These are phyloP conservation scores for Phaeoacremonium minimum DNA, from an alignment of 2,329 filamentous ascomycete genomes.

Conservation along the genomic window DNA sequence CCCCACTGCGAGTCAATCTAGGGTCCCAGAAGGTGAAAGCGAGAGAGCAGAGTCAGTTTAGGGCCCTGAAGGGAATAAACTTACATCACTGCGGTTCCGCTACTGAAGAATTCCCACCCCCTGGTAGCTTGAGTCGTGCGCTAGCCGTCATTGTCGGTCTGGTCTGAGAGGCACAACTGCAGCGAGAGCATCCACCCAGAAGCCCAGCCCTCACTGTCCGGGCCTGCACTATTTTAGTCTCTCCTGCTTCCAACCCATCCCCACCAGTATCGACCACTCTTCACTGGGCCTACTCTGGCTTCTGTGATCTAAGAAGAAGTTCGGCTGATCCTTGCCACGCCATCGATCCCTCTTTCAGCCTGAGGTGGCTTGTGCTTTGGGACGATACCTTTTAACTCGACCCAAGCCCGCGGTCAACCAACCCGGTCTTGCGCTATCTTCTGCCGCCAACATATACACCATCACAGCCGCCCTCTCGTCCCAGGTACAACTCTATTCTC, in stretches of 20 bases:
- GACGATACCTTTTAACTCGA: slow-evolving; percentile 10
- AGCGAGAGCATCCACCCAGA: background rate
- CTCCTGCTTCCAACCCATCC: slow-evolving; percentile 1
- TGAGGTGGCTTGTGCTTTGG: slow-evolving; percentile 10
- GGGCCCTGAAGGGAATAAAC: background rate
- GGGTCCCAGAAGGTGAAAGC: background rate
- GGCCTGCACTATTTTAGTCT: slow-evolving; percentile 4
- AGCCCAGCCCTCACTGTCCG: slow-evolving; percentile 3
- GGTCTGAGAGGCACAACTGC: background rate
- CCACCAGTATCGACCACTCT: slow-evolving; percentile 4
- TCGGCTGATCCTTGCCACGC: slow-evolving; percentile 11
- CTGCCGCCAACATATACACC: slow-evolving; percentile 31
- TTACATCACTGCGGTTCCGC: background rate
- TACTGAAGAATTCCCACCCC: background rate
- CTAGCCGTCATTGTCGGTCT: background rate
- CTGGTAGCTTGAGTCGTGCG: background rate
- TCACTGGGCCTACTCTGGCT: slow-evolving; percentile 4
- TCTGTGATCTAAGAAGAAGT: slow-evolving; percentile 6
- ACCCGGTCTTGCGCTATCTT: slow-evolving; percentile 20
- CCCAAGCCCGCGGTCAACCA: slow-evolving; percentile 9
- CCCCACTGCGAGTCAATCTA: background rate
- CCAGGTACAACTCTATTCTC: slow-evolving; percentile 23
- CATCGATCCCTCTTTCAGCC: slow-evolving; percentile 6
- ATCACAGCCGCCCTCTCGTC: slow-evolving; percentile 24
- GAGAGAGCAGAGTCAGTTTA: background rate